phyloP scores from a whole-genome alignment of 177 flowering plant species.

The Telopea speciosissima region DNA sequence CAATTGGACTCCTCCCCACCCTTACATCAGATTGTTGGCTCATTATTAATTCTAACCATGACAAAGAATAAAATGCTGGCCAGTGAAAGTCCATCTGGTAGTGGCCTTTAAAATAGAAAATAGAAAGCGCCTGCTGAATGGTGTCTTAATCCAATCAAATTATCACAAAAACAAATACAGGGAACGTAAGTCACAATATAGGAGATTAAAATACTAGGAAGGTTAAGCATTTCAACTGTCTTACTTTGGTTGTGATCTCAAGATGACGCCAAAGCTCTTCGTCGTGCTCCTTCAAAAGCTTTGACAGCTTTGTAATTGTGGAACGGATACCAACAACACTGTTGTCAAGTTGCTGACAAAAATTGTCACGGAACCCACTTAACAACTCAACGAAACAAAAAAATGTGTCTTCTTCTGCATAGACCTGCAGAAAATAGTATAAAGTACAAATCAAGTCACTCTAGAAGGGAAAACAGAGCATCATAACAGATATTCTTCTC shows the following conservation, averaged over 20 bases:
- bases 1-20: background rate
- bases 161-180: background rate
- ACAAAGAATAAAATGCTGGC: background rate
- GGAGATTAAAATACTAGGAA: background rate
- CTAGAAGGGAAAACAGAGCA: background rate
- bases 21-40: background rate
- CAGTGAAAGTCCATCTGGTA: background rate
- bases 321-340: slow-evolving; percentile 95
- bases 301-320: slow-evolving; percentile 77
- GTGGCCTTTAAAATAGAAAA: background rate
- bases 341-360: slow-evolving; percentile 96
- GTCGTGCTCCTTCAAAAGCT: slow-evolving; percentile 87
- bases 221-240: slow-evolving; percentile 10
- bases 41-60: background rate
- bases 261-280: slow-evolving; percentile 99
- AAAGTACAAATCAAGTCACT: slow-evolving; percentile 2
- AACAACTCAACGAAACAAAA: slow-evolving; percentile 92
- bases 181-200: background rate
- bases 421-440: slow-evolving; percentile 46
- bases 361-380: slow-evolving; percentile 90
- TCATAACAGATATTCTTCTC: background rate
- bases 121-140: background rate
- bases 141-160: background rate
- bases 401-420: slow-evolving; percentile 93
- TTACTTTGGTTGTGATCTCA: slow-evolving; percentile 92